Evolutionary conservation across 345 rosid genomes (phyloP).

Genomic region (Eucalyptus lansdowneana): DNA sequence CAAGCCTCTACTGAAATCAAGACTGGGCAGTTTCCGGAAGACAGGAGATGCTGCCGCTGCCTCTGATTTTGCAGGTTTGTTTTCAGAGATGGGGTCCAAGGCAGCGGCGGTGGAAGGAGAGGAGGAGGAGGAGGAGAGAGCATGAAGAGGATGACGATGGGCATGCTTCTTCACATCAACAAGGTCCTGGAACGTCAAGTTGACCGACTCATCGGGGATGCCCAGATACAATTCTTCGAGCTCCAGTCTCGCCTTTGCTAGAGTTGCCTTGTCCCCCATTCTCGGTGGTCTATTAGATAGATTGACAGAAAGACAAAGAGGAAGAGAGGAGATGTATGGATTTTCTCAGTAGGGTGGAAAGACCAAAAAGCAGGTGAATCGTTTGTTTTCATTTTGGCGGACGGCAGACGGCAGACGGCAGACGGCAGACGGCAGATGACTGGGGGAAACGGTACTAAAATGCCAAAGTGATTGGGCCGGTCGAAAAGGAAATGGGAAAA

Average conservation of each 20-base stretch:
- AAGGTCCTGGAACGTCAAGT: conserved; percentile 53
- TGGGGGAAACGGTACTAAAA: neutral
- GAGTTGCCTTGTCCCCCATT: conserved; percentile 19
- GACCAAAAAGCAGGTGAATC: neutral
- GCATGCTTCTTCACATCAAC: conserved; percentile 6
- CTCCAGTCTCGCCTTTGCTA: conserved; percentile 37
- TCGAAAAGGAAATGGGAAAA: neutral
- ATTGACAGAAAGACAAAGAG: neutral
- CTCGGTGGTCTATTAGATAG: neutral
- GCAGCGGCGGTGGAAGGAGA: neutral
- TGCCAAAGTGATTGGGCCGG: neutral
- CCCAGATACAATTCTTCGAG: conserved; percentile 53
- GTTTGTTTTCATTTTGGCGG: neutral
- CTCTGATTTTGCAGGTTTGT: neutral
- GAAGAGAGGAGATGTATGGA: neutral
- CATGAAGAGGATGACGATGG: neutral
- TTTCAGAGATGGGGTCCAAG: conserved; percentile 7
- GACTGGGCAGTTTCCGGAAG: conserved; percentile 20
- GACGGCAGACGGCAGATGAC: neutral
- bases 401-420: neutral
- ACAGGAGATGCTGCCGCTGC: neutral
- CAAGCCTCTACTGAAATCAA: conserved; percentile 26
- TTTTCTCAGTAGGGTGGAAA: neutral
- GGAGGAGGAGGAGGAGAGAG: neutral
- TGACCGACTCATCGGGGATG: conserved; percentile 58